Conservation (phyloP, 176 grass and related monocot genomes). For the Eleusine coracana region DNA sequence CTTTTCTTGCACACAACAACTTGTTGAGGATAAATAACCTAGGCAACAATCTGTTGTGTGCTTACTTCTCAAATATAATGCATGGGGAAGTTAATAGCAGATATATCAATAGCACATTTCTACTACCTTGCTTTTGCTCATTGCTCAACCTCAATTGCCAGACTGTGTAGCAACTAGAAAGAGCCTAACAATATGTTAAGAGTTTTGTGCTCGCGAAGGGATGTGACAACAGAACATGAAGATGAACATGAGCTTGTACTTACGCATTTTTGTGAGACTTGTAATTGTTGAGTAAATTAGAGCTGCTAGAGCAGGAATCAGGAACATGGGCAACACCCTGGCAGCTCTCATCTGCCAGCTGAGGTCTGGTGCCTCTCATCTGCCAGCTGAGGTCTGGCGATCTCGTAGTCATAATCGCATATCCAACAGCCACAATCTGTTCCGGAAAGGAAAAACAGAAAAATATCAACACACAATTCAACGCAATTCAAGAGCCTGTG, state of each 20-base stretch:
- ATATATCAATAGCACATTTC: background rate
- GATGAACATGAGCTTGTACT: slow-evolving; percentile 33
- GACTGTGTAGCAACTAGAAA: background rate
- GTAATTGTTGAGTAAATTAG: slow-evolving; percentile 57
- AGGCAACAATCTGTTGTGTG: background rate
- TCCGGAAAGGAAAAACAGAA: background rate
- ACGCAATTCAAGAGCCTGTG: background rate
- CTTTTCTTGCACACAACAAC: background rate
- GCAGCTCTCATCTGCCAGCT: slow-evolving; percentile 71
- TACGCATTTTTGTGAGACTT: slow-evolving; percentile 75
- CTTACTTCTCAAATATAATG: background rate
- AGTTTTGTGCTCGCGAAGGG: background rate
- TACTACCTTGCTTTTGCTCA: background rate
- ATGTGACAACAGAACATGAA: background rate
- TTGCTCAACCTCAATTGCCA: background rate
- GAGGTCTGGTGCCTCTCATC: slow-evolving; percentile 61
- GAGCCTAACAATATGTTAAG: slow-evolving; percentile 4
- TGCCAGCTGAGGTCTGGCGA: slow-evolving; percentile 70
- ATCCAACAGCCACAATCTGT: slow-evolving; percentile 71
- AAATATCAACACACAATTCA: slow-evolving; percentile 29
- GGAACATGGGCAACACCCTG: slow-evolving; percentile 70
- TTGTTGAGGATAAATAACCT: background rate
- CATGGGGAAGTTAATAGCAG: background rate
- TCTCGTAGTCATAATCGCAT: slow-evolving; percentile 72
- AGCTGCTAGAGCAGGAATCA: slow-evolving; percentile 71